Percentiles rank a stretch among this genome's conserved stretches.
phyloP scores from a whole-genome alignment of 139 green algal genomes.

The Ettlia oleoabundans region DNA sequence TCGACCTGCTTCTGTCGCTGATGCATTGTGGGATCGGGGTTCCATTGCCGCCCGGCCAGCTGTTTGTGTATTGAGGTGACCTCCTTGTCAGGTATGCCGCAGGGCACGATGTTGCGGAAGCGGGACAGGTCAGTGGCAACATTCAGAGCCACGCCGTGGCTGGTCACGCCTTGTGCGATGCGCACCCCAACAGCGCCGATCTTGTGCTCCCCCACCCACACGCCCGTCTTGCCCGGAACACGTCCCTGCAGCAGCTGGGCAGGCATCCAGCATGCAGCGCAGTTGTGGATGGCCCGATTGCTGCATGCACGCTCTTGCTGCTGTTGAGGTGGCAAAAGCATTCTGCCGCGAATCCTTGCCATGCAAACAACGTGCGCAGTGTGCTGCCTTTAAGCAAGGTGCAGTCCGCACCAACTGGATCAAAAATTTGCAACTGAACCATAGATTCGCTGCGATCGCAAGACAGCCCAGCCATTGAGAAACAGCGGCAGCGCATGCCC shows the following conservation, averaged over 20 bases:
- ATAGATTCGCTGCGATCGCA: no score
- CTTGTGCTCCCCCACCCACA: slow-evolving; percentile 91
- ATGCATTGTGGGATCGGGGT: no score
- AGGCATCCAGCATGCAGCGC: background rate
- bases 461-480: background rate
- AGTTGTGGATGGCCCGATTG: background rate
- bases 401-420: no score
- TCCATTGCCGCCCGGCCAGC: no score
- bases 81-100: slow-evolving; percentile 60
- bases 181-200: slow-evolving; percentile 91
- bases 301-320: no score
- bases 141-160: slow-evolving; percentile 94
- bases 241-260: slow-evolving; percentile 52
- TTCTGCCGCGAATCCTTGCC: no score
- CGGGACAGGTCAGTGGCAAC: slow-evolving; percentile 71
- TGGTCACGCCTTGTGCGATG: slow-evolving; percentile 84
- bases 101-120: slow-evolving; percentile 86
- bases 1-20: background rate
- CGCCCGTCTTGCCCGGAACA: slow-evolving; percentile 72
- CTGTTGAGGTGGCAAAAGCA: no score
- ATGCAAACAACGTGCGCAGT: no score
- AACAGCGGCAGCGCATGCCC: background rate
- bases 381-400: no score
- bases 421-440: no score
- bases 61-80: slow-evolving; percentile 53